Conservation (phyloP, 2,329 filamentous ascomycete genomes). For the Chaetomium strumarium region DNA sequence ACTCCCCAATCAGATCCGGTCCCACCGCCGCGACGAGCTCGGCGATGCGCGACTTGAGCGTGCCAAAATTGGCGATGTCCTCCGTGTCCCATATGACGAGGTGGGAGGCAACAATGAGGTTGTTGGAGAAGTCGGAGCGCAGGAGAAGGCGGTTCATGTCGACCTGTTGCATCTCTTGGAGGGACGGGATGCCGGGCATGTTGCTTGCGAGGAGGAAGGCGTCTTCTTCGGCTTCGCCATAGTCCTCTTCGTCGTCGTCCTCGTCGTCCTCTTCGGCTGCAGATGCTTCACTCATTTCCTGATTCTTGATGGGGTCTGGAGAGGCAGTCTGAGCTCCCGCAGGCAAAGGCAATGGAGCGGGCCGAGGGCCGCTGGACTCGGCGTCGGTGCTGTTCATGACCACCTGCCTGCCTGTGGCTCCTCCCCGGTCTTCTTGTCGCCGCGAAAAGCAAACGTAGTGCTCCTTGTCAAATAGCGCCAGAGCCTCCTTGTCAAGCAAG, state of each 20-base stretch:
- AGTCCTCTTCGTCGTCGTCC: constrained; percentile 24
- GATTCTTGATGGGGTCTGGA: too few relatives aligned
- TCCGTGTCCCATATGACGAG: constrained; percentile 55
- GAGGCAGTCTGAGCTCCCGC: too few relatives aligned
- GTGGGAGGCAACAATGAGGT: constrained; percentile 42
- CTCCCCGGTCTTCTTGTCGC: constrained; percentile 22
- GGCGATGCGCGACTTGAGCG: constrained; percentile 57
- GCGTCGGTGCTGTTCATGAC: background rate
- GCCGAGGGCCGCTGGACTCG: background rate
- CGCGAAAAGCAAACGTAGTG: constrained; percentile 49
- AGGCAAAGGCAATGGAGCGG: too few relatives aligned
- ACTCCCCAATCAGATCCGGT: constrained; percentile 47
- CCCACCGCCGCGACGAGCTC: constrained; percentile 64
- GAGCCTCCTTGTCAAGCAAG: constrained; percentile 46
- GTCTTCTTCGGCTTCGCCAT: too few relatives aligned
- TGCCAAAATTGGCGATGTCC: constrained; percentile 41
- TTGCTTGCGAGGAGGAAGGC: constrained; percentile 50
- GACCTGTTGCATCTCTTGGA: constrained; percentile 46
- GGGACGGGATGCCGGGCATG: constrained; percentile 61
- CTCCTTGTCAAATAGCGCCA: constrained; percentile 46
- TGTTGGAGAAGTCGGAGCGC: constrained; percentile 35
- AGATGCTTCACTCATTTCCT: too few relatives aligned
- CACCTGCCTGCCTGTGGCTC: background rate
- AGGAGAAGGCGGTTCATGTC: constrained; percentile 57
- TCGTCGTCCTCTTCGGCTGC: constrained; percentile 12